Evolutionary conservation across 1,139 yeast genomes (phyloP).

Genomic region (Arxiozyma slooffiae): DNA sequence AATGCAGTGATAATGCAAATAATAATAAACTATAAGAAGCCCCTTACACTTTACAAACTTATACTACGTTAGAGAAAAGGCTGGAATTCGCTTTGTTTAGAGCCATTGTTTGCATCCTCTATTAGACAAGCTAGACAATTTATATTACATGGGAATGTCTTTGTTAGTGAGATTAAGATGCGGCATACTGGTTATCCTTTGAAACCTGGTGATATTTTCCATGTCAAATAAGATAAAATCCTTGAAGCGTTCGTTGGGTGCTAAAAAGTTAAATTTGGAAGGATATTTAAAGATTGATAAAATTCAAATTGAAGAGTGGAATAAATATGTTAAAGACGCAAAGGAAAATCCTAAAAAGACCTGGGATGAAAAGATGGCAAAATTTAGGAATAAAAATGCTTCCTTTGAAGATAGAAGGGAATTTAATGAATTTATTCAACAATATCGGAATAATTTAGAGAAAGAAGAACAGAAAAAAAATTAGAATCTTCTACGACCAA

Average conservation of each 20-base stretch:
- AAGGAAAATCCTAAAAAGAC: slow-evolving; percentile 45
- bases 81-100: slow-evolving; percentile 85
- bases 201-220: slow-evolving; percentile 76
- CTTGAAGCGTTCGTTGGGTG: slow-evolving; percentile 79
- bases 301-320: slow-evolving; percentile 66
- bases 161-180: slow-evolving; percentile 71
- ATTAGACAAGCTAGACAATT: slow-evolving; percentile 91
- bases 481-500: slow-evolving; percentile 24
- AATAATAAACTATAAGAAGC: slow-evolving; percentile 38
- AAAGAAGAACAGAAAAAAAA: slow-evolving; percentile 20
- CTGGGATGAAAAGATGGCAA: slow-evolving; percentile 41
- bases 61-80: slow-evolving; percentile 77
- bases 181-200: slow-evolving; percentile 74
- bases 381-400: slow-evolving; percentile 10
- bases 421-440: slow-evolving; percentile 19
- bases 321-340: slow-evolving; percentile 51
- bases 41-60: slow-evolving; percentile 83
- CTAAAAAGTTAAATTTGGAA: slow-evolving; percentile 64
- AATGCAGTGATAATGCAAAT: slow-evolving; percentile 30
- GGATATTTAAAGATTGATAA: slow-evolving; percentile 61
- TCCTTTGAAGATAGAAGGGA: neutral
- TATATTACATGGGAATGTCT: slow-evolving; percentile 70
- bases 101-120: slow-evolving; percentile 86
- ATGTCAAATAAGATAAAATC: slow-evolving; percentile 79
- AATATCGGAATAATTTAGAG: slow-evolving; percentile 21